Percentiles rank a stretch among this genome's conserved stretches.
phyloP scores from a whole-genome alignment of 2,329 filamentous ascomycete genomes.

The Diaporthe nobilis region DNA sequence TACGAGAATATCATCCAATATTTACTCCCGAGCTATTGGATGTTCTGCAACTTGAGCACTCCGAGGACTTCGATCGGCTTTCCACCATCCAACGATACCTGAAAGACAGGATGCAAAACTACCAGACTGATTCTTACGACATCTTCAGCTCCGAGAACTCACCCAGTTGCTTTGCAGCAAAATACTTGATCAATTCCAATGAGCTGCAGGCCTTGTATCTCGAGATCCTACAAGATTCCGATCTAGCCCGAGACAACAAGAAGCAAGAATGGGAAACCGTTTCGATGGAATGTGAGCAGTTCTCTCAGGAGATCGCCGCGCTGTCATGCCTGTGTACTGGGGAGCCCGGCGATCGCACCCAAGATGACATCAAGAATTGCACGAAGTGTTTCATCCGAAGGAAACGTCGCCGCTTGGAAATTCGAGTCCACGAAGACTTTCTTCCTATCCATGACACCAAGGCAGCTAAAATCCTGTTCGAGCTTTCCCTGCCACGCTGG shows the following conservation, averaged over 20 bases:
- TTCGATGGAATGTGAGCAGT: too few relatives aligned
- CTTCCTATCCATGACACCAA: conserved; percentile 49
- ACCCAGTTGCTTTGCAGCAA: conserved; percentile 58
- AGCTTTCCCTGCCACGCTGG: too few relatives aligned
- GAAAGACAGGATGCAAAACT: conserved; percentile 49
- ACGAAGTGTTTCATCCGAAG: conserved; percentile 47
- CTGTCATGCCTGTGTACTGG: conserved; percentile 51
- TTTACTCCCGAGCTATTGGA: conserved; percentile 66
- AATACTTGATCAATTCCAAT: conserved; percentile 48
- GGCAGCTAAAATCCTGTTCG: too few relatives aligned
- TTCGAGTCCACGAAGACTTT: conserved; percentile 56
- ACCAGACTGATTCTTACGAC: conserved; percentile 48
- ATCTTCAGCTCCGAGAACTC: conserved; percentile 60
- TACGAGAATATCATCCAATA: conserved; percentile 64
- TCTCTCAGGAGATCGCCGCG: conserved; percentile 48
- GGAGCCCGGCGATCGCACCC: conserved; percentile 26
- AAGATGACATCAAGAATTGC: conserved; percentile 31
- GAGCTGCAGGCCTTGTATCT: too few relatives aligned
- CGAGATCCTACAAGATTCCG: too few relatives aligned
- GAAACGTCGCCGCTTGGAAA: conserved; percentile 47
- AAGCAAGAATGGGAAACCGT: too few relatives aligned
- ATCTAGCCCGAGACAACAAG: too few relatives aligned
- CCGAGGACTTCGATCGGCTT: conserved; percentile 63
- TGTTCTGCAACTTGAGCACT: conserved; percentile 62
- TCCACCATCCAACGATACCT: conserved; percentile 64